Evolutionary conservation across 108 stramenopile species (phyloP).

Genomic region (Skeletonema tropicum): DNA sequence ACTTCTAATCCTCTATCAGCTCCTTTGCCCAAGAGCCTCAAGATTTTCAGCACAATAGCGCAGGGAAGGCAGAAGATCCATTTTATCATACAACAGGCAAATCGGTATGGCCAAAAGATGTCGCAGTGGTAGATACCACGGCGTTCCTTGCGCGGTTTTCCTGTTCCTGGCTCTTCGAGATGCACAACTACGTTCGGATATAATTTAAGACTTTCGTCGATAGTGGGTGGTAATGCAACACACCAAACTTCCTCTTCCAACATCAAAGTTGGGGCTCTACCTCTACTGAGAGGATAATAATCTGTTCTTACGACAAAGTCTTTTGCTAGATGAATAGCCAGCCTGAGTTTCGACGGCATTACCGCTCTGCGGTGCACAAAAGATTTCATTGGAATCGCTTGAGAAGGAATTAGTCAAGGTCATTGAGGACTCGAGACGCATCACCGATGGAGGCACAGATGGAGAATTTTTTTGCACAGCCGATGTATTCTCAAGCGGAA

Average conservation of each 20-base stretch:
- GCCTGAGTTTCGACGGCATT: slow-evolving; percentile 16
- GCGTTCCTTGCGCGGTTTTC: slow-evolving; percentile 7
- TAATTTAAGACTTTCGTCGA: slow-evolving; percentile 10
- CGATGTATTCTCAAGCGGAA: slow-evolving; percentile 34
- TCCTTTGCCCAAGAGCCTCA: not conserved
- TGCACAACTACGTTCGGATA: slow-evolving; percentile 11
- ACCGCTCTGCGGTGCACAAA: slow-evolving; percentile 8
- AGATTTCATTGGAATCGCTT: slow-evolving; percentile 20
- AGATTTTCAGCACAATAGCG: slow-evolving; percentile 9
- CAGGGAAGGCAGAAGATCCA: slow-evolving; percentile 36
- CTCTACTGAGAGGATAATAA: slow-evolving; percentile 1
- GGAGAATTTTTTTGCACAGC: not conserved
- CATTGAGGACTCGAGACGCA: slow-evolving; percentile 27
- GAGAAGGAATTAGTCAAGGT: slow-evolving; percentile 24
- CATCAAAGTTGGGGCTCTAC: slow-evolving; percentile 6
- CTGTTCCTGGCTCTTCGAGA: slow-evolving; percentile 30
- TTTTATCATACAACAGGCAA: slow-evolving; percentile 18
- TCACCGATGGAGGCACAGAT: slow-evolving; percentile 9
- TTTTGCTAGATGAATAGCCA: slow-evolving; percentile 30
- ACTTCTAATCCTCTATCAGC: slow-evolving; percentile 16
- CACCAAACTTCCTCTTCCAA: slow-evolving; percentile 20
- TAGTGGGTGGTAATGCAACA: slow-evolving; percentile 19
- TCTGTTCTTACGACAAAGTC: slow-evolving; percentile 21
- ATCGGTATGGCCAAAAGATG: slow-evolving; percentile 25
- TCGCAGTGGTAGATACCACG: slow-evolving; percentile 27